Conservation (phyloP, 106 monocot species). For the Platanthera guangdongensis region DNA sequence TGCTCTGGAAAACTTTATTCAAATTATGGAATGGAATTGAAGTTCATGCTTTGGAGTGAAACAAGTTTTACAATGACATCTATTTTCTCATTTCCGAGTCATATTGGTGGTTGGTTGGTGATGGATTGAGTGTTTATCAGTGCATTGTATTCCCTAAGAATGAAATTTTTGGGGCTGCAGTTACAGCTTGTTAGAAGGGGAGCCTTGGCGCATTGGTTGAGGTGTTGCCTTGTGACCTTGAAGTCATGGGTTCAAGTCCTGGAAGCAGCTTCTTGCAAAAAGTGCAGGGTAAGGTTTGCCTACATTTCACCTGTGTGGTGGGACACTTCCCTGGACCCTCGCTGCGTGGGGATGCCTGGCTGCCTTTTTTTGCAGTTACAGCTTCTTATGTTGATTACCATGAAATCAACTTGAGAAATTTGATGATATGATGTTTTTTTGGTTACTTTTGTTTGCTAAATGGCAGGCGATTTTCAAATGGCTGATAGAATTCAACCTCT, state of each 20-base stretch:
- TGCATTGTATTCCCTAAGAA: too few species aligned
- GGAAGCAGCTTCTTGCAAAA: too few species aligned
- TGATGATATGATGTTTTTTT: background rate
- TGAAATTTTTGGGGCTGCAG: too few species aligned
- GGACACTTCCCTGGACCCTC: too few species aligned
- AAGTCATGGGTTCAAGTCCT: too few species aligned
- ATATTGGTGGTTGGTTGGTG: background rate
- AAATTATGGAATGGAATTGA: background rate
- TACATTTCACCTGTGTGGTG: too few species aligned
- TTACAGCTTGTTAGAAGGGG: too few species aligned
- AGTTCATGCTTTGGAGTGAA: background rate
- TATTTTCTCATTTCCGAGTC: background rate
- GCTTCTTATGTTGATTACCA: background rate
- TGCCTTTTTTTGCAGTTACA: too few species aligned
- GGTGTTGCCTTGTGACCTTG: too few species aligned
- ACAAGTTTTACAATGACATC: background rate
- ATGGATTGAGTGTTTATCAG: background rate
- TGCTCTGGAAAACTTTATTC: background rate
- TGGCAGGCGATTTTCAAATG: conserved; percentile 71
- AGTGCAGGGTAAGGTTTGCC: too few species aligned
- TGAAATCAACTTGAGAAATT: background rate
- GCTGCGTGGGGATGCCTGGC: too few species aligned
- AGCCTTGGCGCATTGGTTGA: too few species aligned
- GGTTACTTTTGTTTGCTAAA: background rate
- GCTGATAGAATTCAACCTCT: conserved; percentile 48